phyloP scores from a whole-genome alignment of 768 basidiomycete genomes.

The Pleurotus platypus region DNA sequence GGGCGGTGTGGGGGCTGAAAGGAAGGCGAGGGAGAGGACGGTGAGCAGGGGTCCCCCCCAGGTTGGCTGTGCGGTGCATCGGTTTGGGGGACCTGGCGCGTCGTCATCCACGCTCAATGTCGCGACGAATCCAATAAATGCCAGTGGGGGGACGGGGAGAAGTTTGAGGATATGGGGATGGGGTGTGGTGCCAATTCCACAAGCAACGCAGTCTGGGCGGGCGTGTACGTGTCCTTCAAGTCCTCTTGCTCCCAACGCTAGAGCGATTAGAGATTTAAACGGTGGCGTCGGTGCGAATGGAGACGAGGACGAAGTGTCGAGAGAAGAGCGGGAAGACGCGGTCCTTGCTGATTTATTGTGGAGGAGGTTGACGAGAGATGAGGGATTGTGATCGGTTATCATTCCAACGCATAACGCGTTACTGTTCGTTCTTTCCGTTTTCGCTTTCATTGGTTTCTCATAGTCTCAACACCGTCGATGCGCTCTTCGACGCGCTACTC shows the following conservation, averaged over 20 bases:
- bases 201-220: too few relatives aligned
- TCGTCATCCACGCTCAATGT: not conserved
- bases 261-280: not conserved
- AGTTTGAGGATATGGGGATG: slow-evolving; percentile 6
- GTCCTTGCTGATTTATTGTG: slow-evolving; percentile 2
- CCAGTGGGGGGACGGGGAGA: not conserved
- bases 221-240: too few relatives aligned
- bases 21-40: not conserved
- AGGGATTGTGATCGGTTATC: not conserved
- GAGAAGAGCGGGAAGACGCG: not conserved
- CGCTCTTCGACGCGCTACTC: too few relatives aligned
- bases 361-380: slow-evolving; percentile 7
- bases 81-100: not conserved
- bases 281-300: not conserved
- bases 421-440: not conserved
- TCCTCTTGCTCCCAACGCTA: not conserved
- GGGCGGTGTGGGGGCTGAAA: not conserved
- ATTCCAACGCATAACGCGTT: not conserved
- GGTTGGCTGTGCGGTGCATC: not conserved
- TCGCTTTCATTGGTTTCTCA: not conserved
- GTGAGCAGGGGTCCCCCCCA: not conserved
- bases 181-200: not conserved
- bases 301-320: not conserved
- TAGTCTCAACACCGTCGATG: not conserved
- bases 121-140: not conserved